Conservation (phyloP, 306 rosid species). For the Acacia confusa region DNA sequence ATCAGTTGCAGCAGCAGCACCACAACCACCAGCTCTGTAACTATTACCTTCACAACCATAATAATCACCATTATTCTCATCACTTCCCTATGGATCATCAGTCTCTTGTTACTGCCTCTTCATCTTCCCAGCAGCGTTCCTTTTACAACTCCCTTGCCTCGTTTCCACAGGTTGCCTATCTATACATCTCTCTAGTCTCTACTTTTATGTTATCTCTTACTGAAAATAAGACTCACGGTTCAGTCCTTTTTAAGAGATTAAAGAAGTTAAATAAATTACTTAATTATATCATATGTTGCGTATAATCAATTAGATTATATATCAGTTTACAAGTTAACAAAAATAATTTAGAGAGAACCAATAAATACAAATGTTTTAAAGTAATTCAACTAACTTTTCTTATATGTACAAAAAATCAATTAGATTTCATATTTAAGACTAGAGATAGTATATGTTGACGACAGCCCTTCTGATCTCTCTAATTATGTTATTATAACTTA, state of each 20-base stretch:
- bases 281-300: too few relatives aligned
- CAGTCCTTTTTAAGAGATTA: too few relatives aligned
- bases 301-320: too few relatives aligned
- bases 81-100: not conserved
- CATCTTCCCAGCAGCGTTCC: not conserved
- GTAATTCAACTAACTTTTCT: too few relatives aligned
- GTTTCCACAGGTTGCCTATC: not conserved
- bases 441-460: not conserved
- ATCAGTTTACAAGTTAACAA: too few relatives aligned
- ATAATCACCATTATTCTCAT: not conserved
- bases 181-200: not conserved
- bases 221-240: too few relatives aligned
- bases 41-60: not conserved
- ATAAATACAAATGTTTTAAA: too few relatives aligned
- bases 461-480: not conserved
- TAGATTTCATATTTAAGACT: too few relatives aligned
- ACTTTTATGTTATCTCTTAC: not conserved
- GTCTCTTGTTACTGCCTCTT: not conserved
- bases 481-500: not conserved
- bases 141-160: not conserved
- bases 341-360: too few relatives aligned
- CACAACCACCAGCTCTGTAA: not conserved
- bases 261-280: too few relatives aligned
- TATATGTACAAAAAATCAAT: too few relatives aligned
- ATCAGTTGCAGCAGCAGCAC: not conserved